phyloP scores from a whole-genome alignment of 1,284 basidiomycete species.

The Peniophora sp. region DNA sequence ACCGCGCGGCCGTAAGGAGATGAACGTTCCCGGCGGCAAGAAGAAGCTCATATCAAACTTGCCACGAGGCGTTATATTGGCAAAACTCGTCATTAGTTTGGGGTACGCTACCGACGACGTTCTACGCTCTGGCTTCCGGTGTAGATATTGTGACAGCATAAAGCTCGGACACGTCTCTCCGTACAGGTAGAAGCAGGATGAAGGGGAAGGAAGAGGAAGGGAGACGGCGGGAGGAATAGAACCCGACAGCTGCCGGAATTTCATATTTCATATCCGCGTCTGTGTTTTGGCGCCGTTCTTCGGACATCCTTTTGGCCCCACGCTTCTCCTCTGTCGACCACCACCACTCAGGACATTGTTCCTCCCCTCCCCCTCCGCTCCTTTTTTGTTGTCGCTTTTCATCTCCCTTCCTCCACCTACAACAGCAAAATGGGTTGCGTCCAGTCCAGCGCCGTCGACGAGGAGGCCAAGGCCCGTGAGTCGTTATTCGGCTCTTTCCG shows the following conservation, averaged over 20 bases:
- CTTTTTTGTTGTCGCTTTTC: slow-evolving; percentile 10
- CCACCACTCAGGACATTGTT: slow-evolving; percentile 4
- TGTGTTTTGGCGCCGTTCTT: neutral
- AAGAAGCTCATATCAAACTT: too few species aligned
- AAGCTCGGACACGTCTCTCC: too few species aligned
- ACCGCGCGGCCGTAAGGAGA: too few species aligned
- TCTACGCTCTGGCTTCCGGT: too few species aligned
- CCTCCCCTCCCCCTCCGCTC: slow-evolving; percentile 13
- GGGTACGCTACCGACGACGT: too few species aligned
- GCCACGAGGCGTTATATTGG: too few species aligned
- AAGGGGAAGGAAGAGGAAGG: too few species aligned
- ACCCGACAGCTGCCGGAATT: neutral
- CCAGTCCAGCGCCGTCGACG: slow-evolving; percentile 62
- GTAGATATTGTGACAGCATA: too few species aligned
- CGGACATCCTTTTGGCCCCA: neutral
- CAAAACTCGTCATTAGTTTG: too few species aligned
- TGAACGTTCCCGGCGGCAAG: too few species aligned
- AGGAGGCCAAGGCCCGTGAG: slow-evolving; percentile 78
- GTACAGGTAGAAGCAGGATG: too few species aligned
- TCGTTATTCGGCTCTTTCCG: slow-evolving; percentile 17
- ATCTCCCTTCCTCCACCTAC: slow-evolving; percentile 2
- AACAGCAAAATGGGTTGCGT: slow-evolving; percentile 60
- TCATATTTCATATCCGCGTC: neutral
- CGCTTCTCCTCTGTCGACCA: neutral
- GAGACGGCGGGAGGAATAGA: neutral